Conservation (phyloP, 805 yeast genomes). For the Starmera dryadoides region DNA sequence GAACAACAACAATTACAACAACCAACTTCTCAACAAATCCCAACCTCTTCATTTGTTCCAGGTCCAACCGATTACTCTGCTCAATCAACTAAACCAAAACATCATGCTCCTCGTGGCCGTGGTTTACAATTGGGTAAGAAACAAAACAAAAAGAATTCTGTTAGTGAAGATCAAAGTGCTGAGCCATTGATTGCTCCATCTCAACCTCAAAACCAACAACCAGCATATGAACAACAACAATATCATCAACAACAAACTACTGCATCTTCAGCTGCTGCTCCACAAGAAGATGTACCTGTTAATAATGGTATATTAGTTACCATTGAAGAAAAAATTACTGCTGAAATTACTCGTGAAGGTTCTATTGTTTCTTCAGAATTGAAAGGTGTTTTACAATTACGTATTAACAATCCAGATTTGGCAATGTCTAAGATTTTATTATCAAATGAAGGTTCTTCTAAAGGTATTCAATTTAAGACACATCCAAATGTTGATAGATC, state of each 20-base stretch:
- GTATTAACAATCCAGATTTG: slow-evolving; percentile 70
- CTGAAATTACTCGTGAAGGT: slow-evolving; percentile 82
- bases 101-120: slow-evolving; percentile 43
- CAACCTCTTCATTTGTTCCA: not conserved
- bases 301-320: slow-evolving; percentile 79
- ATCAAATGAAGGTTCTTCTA: slow-evolving; percentile 37
- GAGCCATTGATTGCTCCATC: slow-evolving; percentile 26
- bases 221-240: slow-evolving; percentile 5
- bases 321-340: slow-evolving; percentile 69
- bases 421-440: slow-evolving; percentile 62
- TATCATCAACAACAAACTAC: slow-evolving; percentile 7
- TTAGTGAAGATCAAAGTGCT: slow-evolving; percentile 11
- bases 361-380: slow-evolving; percentile 61
- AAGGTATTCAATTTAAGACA: slow-evolving; percentile 71
- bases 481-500: slow-evolving; percentile 92
- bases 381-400: slow-evolving; percentile 85
- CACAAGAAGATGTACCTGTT: slow-evolving; percentile 22
- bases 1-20: slow-evolving; percentile 9
- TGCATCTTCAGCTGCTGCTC: slow-evolving; percentile 8
- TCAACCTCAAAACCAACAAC: slow-evolving; percentile 15
- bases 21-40: slow-evolving; percentile 7
- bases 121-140: slow-evolving; percentile 77
- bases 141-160: slow-evolving; percentile 19
- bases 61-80: slow-evolving; percentile 4
- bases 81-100: slow-evolving; percentile 12